Conservation (phyloP, 2,329 filamentous ascomycete genomes). For the Periglandula ipomoeae region DNA sequence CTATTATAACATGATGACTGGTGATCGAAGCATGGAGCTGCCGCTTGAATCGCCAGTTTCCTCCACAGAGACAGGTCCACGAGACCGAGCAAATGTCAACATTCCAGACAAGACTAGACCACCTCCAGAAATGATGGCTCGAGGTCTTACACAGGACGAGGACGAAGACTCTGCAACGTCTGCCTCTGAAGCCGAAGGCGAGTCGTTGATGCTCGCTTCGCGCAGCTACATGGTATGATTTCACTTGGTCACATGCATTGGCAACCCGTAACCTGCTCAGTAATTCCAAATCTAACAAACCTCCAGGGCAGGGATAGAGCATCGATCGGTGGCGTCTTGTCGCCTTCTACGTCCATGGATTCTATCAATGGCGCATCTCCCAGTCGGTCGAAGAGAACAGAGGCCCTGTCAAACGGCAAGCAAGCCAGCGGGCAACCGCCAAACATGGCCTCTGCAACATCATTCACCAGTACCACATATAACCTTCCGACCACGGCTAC, state of each 20-base stretch:
- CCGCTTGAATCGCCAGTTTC: constrained; percentile 84
- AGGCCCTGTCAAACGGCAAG: constrained; percentile 38
- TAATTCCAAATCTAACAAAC: not conserved
- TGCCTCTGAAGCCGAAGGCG: constrained; percentile 77
- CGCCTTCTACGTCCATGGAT: constrained; percentile 84
- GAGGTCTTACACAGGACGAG: constrained; percentile 72
- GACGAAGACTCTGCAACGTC: constrained; percentile 81
- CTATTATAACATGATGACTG: constrained; percentile 97
- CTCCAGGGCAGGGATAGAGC: constrained; percentile 51
- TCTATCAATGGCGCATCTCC: constrained; percentile 68
- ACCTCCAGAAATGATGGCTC: constrained; percentile 83
- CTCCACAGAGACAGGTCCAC: constrained; percentile 71
- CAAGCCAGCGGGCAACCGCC: constrained; percentile 32
- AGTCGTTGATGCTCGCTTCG: constrained; percentile 57
- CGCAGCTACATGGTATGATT: constrained; percentile 56
- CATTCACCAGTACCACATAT: constrained; percentile 51
- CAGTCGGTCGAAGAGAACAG: constrained; percentile 45
- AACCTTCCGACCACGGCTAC: constrained; percentile 48
- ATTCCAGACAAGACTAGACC: constrained; percentile 85
- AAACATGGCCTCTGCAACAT: constrained; percentile 49
- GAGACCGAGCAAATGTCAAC: constrained; percentile 79
- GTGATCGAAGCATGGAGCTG: constrained; percentile 88
- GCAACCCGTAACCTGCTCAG: not conserved
- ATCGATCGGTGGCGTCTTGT: constrained; percentile 62
- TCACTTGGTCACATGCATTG: not conserved